Evolutionary conservation across 129 eudicot species (phyloP), one percentile per base, ranked within the genome.

Genomic region (Dittrichia graveolens): DNA sequence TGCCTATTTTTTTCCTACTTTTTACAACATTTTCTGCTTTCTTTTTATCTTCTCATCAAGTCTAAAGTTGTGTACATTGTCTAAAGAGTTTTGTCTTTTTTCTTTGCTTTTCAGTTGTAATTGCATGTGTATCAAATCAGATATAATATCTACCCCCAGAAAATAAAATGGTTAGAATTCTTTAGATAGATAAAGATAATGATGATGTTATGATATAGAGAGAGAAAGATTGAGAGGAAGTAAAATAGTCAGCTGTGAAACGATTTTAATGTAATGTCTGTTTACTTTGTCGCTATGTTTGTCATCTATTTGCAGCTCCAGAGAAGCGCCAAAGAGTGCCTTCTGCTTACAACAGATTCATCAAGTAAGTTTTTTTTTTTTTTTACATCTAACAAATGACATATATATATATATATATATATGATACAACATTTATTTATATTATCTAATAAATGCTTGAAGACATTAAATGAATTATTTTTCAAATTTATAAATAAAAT

Each of bases 251-350:
- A 81, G 82, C 79, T 83, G 83, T 74, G 66, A 73, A 80, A 74
- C 76, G 72, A 78, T 75, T 75, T 74, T 56, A 87, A 69, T 78
- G 81, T 75, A 62, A 62, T 71, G 77, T 74, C 65, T 79, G 66
- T 80, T 68, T 65, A 78, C 11, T 85, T 78, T 82, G 85, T 87
- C 74, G 54, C 78, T 83, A 58, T 80, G 62, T 83, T 45, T 73
- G 71, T 87, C 72, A 63, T 79, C 18, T 47, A 74, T 80, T 40
- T 81, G 64, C 89, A 94, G 99, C 99, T 78, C 99, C 97, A 78
- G 99, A 94, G 83, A 94, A 94, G 81, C 85, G 99, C 88, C 99
- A 90, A 91, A 88, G 99, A 84, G 99, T 94, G 80, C 99, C 99
- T 76, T 94, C 99, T 84, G 99, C 99, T 77, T 94, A 94, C 94